phyloP scores from a whole-genome alignment of 495 filamentous ascomycete genomes.

The Paragyromitra xinjiangensis region DNA sequence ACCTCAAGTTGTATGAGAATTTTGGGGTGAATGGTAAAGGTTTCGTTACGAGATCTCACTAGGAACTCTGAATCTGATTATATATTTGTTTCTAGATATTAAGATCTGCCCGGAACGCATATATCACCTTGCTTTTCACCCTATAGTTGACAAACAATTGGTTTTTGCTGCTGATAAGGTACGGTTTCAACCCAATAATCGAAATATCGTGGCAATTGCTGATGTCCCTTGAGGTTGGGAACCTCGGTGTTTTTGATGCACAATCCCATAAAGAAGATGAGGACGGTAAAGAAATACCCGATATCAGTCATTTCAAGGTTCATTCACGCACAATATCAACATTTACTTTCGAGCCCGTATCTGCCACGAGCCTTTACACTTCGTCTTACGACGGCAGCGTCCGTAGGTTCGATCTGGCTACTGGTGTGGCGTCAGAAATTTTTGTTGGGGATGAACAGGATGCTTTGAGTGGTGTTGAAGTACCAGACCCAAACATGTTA shows the following conservation, averaged over 20 bases:
- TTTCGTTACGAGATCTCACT: background rate
- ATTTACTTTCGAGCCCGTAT: conserved; percentile 77
- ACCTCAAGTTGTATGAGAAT: conserved; percentile 79
- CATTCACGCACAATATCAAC: conserved; percentile 88
- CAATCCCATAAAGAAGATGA: conserved; percentile 69
- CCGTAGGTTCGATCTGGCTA: conserved; percentile 82
- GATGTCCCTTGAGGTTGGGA: conserved; percentile 63
- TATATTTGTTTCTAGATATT: conserved; percentile 68
- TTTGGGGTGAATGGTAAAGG: conserved; percentile 77
- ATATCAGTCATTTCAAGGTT: conserved; percentile 84
- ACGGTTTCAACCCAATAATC: background rate
- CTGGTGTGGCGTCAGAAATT: conserved; percentile 77
- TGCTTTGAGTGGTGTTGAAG: conserved; percentile 83
- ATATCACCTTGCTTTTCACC: conserved; percentile 79
- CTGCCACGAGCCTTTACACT: conserved; percentile 75
- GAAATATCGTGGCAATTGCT: background rate
- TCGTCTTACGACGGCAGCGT: conserved; percentile 95
- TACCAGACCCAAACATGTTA: conserved; percentile 75
- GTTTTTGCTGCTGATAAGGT: conserved; percentile 97
- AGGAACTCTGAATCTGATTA: conserved; percentile 31
- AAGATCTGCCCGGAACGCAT: conserved; percentile 92
- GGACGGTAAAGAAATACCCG: conserved; percentile 72
- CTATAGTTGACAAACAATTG: conserved; percentile 80
- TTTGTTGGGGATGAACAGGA: conserved; percentile 76
- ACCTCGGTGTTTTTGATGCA: conserved; percentile 90